Conservation (phyloP, 208 protist genomes). For the Acanthamoeba divionensis region DNA sequence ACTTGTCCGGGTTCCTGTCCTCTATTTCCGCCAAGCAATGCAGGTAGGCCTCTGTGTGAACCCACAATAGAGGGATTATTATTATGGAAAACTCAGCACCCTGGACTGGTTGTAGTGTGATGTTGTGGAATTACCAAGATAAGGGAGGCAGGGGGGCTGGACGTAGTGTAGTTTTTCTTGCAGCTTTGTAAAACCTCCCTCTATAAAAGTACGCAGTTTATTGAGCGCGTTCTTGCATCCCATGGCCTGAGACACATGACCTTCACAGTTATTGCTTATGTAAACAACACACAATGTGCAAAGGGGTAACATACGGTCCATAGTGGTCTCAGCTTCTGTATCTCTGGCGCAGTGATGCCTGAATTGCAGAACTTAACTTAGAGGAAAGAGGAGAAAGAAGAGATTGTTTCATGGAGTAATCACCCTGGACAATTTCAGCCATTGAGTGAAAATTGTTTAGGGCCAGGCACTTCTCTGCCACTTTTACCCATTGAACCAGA, state of each 20-base stretch:
- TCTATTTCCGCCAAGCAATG: not conserved
- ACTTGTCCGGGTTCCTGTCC: not conserved
- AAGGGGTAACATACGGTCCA: not conserved
- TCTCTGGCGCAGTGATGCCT: not conserved
- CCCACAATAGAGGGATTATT: no score
- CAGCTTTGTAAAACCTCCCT: not conserved
- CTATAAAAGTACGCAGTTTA: not conserved
- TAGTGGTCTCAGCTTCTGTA: conserved; percentile 24
- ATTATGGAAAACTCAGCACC: no score
- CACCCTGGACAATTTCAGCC: not conserved
- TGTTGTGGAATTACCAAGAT: not conserved
- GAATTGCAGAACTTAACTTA: not conserved
- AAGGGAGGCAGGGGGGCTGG: conserved; percentile 3
- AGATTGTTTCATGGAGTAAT: not conserved
- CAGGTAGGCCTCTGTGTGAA: not conserved
- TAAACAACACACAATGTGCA: not conserved
- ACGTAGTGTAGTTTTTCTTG: conserved; percentile 30
- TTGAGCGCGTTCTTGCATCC: conserved; percentile 36
- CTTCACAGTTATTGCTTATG: not conserved
- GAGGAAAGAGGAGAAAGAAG: not conserved
- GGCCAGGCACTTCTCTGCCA: conserved; percentile 16
- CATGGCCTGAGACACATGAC: not conserved
- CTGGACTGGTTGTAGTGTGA: no score
- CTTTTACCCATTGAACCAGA: not conserved
- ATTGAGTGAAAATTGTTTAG: conserved; percentile 52